phyloP scores from a whole-genome alignment of 805 yeast genomes.

The Priceomyces melissophilus region DNA sequence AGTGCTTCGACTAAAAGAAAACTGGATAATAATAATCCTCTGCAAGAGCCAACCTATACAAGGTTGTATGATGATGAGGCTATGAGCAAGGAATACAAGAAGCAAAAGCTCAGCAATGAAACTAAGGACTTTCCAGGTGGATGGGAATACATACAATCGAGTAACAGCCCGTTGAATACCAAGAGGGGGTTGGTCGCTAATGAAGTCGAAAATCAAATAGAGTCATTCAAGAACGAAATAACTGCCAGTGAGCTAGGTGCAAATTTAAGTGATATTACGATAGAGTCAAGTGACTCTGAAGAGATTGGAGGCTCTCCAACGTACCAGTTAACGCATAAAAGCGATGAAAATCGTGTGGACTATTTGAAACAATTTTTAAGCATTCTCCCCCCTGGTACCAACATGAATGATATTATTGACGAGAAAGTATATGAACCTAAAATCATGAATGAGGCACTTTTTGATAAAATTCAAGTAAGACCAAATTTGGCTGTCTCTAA shows the following conservation, averaged over 20 bases:
- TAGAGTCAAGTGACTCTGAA: slow-evolving; percentile 21
- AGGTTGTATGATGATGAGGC: slow-evolving; percentile 27
- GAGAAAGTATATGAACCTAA: slow-evolving; percentile 75
- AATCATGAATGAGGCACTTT: slow-evolving; percentile 34
- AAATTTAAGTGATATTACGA: slow-evolving; percentile 30
- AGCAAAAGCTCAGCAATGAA: slow-evolving; percentile 27
- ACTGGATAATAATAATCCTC: slow-evolving; percentile 43
- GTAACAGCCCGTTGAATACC: slow-evolving; percentile 19
- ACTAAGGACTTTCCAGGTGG: slow-evolving; percentile 36
- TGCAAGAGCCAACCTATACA: slow-evolving; percentile 28
- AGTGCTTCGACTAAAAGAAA: slow-evolving; percentile 35
- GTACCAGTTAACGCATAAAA: slow-evolving; percentile 8
- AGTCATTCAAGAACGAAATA: slow-evolving; percentile 16
- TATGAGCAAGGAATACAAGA: slow-evolving; percentile 31
- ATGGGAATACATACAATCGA: slow-evolving; percentile 22
- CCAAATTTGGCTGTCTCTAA: slow-evolving; percentile 49
- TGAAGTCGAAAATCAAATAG: slow-evolving; percentile 28
- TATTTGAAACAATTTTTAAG: slow-evolving; percentile 34
- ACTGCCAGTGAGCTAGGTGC: slow-evolving; percentile 20
- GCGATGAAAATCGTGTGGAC: slow-evolving; percentile 19
- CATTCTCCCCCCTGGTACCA: slow-evolving; percentile 26
- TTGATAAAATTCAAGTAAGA: slow-evolving; percentile 35
- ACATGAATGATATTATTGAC: slow-evolving; percentile 41
- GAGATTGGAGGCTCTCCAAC: neutral
- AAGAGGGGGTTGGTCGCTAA: slow-evolving; percentile 29